Percentiles rank a stretch among this genome's conserved stretches.
These are phyloP conservation scores for Cytospora chrysosperma DNA, from an alignment of 2,329 filamentous ascomycete genomes.

Conservation along the genomic window DNA sequence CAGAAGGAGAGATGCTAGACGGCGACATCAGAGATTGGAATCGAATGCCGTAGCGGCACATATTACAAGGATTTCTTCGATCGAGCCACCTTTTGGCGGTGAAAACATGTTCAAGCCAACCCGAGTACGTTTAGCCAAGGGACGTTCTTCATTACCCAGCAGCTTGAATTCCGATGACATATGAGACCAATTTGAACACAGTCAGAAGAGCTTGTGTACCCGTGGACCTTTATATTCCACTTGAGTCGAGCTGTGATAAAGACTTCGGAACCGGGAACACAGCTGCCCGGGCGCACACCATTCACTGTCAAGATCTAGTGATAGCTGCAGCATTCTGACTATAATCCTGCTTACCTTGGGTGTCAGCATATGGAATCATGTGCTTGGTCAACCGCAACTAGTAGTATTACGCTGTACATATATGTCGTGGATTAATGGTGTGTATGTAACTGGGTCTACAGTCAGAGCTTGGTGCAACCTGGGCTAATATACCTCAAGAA, in stretches of 20 bases:
- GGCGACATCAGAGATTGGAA: too few species aligned
- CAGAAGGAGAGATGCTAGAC: too few species aligned
- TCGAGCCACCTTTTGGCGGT: not conserved
- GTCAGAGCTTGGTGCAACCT: not conserved
- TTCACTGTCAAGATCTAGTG: not conserved
- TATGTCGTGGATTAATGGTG: not conserved
- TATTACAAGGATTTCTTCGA: too few species aligned
- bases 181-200: not conserved
- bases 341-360: constrained; percentile 3
- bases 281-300: not conserved
- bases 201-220: not conserved
- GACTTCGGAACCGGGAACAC: not conserved
- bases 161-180: too few species aligned
- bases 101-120: not conserved
- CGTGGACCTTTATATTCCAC: not conserved
- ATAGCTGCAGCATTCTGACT: not conserved
- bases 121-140: not conserved
- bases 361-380: constrained; percentile 11
- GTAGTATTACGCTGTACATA: not conserved
- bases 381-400: not conserved
- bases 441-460: not conserved
- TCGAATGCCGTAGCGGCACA: too few species aligned
- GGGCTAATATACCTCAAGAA: too few species aligned
- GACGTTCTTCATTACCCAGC: not conserved
- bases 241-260: not conserved